Percentiles rank a stretch among this genome's conserved stretches.
Evolutionary conservation across 208 protist genomes (phyloP).

Genomic region (Leishmania braziliensis): DNA sequence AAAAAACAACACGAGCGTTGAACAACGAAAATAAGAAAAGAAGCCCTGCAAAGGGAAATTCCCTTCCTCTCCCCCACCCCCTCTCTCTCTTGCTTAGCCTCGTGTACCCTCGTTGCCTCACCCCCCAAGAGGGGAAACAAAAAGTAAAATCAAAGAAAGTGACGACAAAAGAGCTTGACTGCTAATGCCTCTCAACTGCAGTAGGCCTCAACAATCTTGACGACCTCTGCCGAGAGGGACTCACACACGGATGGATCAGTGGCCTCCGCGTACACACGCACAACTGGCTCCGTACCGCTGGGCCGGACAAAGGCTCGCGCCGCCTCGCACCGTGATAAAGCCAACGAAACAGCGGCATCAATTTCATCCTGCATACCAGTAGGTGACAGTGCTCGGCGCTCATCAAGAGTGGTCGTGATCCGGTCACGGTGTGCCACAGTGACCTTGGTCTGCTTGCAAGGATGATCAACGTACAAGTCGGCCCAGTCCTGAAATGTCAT

Average conservation of each 20-base stretch:
- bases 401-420: slow-evolving; percentile 77
- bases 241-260: slow-evolving; percentile 34
- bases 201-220: slow-evolving; percentile 40
- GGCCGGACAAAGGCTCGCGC: slow-evolving; percentile 91
- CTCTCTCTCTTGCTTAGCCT: background rate
- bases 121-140: background rate
- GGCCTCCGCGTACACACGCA: slow-evolving; percentile 91
- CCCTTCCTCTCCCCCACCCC: background rate
- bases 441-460: slow-evolving; percentile 63
- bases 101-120: background rate
- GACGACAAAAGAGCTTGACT: background rate
- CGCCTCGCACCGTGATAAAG: background rate
- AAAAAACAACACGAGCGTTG: background rate
- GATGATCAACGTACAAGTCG: slow-evolving; percentile 61
- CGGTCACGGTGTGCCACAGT: slow-evolving; percentile 45
- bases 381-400: slow-evolving; percentile 61
- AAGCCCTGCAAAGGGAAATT: background rate
- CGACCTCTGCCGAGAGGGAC: slow-evolving; percentile 35
- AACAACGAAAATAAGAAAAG: background rate
- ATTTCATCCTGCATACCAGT: slow-evolving; percentile 83
- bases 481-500: slow-evolving; percentile 56
- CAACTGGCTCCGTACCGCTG: slow-evolving; percentile 95
- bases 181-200: slow-evolving; percentile 24
- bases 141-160: background rate
- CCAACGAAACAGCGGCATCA: slow-evolving; percentile 55